These are phyloP conservation scores for Samsoniella hepiali DNA, from an alignment of 2,329 filamentous ascomycete species.

Conservation along the genomic window DNA sequence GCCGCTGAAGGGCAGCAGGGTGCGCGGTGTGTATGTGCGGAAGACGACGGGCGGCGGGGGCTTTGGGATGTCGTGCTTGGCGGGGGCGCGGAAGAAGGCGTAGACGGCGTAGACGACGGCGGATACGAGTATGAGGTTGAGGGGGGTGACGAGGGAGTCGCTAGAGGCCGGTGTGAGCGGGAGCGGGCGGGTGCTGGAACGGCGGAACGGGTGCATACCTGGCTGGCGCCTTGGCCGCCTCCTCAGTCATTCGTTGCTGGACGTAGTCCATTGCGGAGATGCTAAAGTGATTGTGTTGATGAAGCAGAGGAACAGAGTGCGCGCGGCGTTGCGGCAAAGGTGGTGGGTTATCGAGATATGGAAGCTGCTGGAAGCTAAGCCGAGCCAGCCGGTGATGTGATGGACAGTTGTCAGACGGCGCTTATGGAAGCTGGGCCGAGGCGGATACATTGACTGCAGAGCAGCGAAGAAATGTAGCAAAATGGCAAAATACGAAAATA, in stretches of 20 bases:
- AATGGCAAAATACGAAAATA: too few relatives aligned
- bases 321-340: not conserved
- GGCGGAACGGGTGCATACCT: slow-evolving; percentile 29
- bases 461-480: too few relatives aligned
- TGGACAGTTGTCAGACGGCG: not conserved
- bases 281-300: not conserved
- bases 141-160: slow-evolving; percentile 53
- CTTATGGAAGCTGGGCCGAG: not conserved
- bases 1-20: slow-evolving; percentile 85
- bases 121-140: slow-evolving; percentile 59
- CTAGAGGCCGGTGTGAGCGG: slow-evolving; percentile 25
- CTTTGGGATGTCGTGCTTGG: slow-evolving; percentile 46
- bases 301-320: not conserved
- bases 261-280: slow-evolving; percentile 51
- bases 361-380: slow-evolving; percentile 8
- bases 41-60: slow-evolving; percentile 60
- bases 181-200: not conserved
- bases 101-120: slow-evolving; percentile 59
- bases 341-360: not conserved
- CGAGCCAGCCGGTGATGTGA: slow-evolving; percentile 6
- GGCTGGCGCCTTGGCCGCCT: slow-evolving; percentile 44
- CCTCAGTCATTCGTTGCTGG: slow-evolving; percentile 52
- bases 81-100: slow-evolving; percentile 48
- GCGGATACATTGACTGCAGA: too few relatives aligned
- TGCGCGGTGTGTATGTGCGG: slow-evolving; percentile 69